phyloP scores from a whole-genome alignment of 768 basidiomycete species.

The Panus rudis region DNA sequence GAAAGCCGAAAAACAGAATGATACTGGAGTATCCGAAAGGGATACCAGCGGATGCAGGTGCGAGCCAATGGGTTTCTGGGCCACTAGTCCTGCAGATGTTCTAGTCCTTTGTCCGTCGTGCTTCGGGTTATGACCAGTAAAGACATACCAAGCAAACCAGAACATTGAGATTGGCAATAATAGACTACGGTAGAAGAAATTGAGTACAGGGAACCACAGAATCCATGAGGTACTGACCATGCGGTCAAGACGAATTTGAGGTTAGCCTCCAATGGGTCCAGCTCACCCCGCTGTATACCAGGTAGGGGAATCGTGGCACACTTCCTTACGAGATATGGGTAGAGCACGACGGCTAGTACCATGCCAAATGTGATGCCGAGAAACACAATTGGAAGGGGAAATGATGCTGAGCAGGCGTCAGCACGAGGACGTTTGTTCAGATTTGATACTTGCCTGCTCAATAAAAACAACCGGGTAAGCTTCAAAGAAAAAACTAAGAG shows the following conservation, averaged over 20 bases:
- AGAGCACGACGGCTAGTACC: constrained; percentile 7
- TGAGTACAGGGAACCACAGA: neutral
- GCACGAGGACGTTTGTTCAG: neutral
- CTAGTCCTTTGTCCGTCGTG: no score
- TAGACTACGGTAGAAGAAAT: constrained; percentile 1
- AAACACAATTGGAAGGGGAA: constrained; percentile 16
- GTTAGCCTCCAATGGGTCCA: constrained; percentile 7
- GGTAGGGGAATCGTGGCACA: constrained; percentile 13
- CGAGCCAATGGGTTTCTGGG: constrained; percentile 15
- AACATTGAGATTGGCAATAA: constrained; percentile 16
- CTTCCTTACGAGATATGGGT: constrained; percentile 5
- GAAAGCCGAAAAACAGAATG: constrained; percentile 17
- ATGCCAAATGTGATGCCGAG: constrained; percentile 16
- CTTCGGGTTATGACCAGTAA: neutral
- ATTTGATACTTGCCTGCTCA: constrained; percentile 8
- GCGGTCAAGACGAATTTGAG: constrained; percentile 16
- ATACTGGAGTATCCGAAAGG: constrained; percentile 16
- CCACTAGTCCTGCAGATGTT: constrained; percentile 18
- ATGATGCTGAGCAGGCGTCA: constrained; percentile 8
- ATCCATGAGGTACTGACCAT: constrained; percentile 4
- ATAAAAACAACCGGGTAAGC: constrained; percentile 17
- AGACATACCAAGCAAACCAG: constrained; percentile 20
- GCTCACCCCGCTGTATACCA: constrained; percentile 5
- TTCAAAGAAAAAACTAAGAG: constrained; percentile 18
- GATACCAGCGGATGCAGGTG: constrained; percentile 17